Evolutionary conservation across 140 eudicot genomes (phyloP), one percentile per base, ranked within the genome.

Genomic region (Cichorium intybus): DNA sequence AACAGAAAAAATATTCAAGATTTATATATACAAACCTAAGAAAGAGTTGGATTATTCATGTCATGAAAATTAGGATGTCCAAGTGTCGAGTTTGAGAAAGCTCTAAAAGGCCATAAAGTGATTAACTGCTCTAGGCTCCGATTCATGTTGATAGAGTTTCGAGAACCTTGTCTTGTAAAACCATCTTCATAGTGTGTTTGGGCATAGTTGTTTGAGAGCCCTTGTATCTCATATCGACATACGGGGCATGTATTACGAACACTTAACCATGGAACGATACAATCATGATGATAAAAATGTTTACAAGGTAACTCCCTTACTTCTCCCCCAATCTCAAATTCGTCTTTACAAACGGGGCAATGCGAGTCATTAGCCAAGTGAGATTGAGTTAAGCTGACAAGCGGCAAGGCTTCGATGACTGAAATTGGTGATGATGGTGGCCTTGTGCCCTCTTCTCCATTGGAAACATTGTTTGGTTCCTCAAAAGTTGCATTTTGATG

Each of bases 301-400:
- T 77, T 82, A 71, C 97, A 91, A 2, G 88, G 88, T 48, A 91
- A 60, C 65, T 82, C 85, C 28, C 45, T 81, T 5, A 80, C 91
- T 51, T 72, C 81, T 62, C 33, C 79, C 5, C 88, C 85, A 9
- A 91, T 75, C 73, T 75, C 82, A 45, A 91, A 91, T 58, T 87
- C 96, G 4, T 91, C 96, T 61, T 91, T 91, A 50, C 96, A 91
- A 43, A 91, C 84, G 0, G 97, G 91, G 54, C 97, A 91, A 45
- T 47, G 64, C 8, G 91, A 68, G 39, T 87, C 91, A 16, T 68
- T 71, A 34, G 24, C 70, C 73, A 87, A 60, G 62, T 75, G 81
- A 23, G 79, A 74, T 6, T 71, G 65, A n/a, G 80, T 81, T 24
- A 91, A 63, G 14, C 60, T 70, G 57, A 87, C 72, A 11, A 50